Percentiles rank a stretch among this genome's conserved stretches.
Conservation (phyloP, 768 basidiomycete species). For the Amyloporia xantha region DNA sequence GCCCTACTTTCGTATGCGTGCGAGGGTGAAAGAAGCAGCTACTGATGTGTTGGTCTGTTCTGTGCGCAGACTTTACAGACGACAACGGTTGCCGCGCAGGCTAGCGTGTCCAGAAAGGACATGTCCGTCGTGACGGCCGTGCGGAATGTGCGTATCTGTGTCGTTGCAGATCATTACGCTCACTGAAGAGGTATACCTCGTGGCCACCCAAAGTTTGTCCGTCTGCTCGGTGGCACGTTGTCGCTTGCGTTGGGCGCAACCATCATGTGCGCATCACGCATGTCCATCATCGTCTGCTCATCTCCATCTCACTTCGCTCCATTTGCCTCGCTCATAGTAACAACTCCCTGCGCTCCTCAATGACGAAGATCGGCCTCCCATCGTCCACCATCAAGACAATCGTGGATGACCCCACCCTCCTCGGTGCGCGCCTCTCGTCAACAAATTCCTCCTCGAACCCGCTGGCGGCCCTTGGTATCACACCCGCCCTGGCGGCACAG, state of each 20-base stretch:
- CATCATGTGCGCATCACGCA: constrained; percentile 36
- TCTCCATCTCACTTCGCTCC: no score
- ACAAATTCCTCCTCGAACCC: constrained; percentile 13
- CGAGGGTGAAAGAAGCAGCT: background rate
- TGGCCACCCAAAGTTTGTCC: constrained; percentile 43
- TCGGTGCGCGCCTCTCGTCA: constrained; percentile 26
- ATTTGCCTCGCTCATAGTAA: constrained; percentile 30
- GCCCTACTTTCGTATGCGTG: constrained; percentile 8
- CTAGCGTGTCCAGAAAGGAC: constrained; percentile 60
- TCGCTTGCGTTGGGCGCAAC: constrained; percentile 57
- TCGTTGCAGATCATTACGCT: background rate
- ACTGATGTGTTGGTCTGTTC: background rate
- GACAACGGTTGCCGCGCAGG: constrained; percentile 67
- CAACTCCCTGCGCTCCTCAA: constrained; percentile 39
- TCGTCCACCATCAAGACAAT: constrained; percentile 34
- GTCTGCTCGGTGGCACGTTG: constrained; percentile 64
- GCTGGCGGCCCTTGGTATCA: constrained; percentile 25
- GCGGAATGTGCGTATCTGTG: constrained; percentile 43
- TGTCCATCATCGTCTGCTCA: background rate
- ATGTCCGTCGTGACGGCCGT: constrained; percentile 74
- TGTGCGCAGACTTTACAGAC: constrained; percentile 46
- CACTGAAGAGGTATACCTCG: no score
- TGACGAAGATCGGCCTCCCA: constrained; percentile 33
- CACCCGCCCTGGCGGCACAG: constrained; percentile 28
- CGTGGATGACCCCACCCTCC: constrained; percentile 41